phyloP scores from a whole-genome alignment of 192 early-diverging fungal genomes.

The Coemansia sp. region DNA sequence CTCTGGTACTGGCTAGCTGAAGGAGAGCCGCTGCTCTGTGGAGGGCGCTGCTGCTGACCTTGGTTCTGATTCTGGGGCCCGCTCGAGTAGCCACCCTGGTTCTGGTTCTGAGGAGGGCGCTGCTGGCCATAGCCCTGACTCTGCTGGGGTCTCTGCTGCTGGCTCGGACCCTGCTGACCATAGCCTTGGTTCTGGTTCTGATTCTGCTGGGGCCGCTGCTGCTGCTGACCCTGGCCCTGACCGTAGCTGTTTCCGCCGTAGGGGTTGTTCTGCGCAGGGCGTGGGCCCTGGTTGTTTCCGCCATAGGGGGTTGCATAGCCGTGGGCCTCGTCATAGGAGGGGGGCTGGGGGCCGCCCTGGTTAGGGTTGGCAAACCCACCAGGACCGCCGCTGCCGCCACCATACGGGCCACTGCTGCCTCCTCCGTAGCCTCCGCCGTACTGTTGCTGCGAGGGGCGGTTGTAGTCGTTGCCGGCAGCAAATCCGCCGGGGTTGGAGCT shows the following conservation, averaged over 20 bases:
- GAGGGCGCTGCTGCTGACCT: background rate
- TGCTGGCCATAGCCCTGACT: conserved; percentile 1
- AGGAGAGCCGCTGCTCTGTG: background rate
- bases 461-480: background rate
- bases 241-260: background rate
- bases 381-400: background rate
- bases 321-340: conserved; percentile 3
- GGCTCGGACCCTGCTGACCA: conserved; percentile 1
- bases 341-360: conserved; percentile 3
- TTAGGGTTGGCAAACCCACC: background rate
- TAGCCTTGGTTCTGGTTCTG: conserved; percentile 7
- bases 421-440: conserved; percentile 2
- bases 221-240: conserved; percentile 3
- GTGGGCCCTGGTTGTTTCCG: background rate
- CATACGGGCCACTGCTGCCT: background rate
- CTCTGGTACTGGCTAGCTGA: background rate
- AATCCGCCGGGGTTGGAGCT: background rate
- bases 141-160: background rate
- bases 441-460: background rate
- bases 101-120: background rate
- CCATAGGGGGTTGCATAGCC: background rate
- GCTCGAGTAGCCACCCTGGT: background rate
- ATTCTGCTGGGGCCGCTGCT: conserved; percentile 8
- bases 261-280: background rate
- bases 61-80: background rate